Conservation (phyloP, 148 eudicot species). For the Chenopodium formosanum region DNA sequence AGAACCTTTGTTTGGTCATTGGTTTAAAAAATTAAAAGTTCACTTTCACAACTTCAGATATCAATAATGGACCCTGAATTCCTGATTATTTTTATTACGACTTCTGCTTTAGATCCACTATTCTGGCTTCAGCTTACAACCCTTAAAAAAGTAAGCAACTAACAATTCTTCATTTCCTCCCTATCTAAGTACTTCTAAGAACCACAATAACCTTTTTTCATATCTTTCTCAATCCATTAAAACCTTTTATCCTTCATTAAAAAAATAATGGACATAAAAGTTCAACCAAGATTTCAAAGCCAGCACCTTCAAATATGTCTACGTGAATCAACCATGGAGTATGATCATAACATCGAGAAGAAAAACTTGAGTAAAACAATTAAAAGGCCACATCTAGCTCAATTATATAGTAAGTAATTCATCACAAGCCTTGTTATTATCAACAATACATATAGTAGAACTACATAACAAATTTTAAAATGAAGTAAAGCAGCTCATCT, state of each 20-base stretch:
- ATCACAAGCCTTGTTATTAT: neutral
- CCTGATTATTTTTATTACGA: neutral
- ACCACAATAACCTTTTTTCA: neutral
- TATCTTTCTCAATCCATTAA: neutral
- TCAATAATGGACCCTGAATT: neutral
- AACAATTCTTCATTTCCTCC: neutral
- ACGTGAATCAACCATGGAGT: neutral
- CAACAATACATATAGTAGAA: neutral
- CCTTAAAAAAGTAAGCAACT: neutral
- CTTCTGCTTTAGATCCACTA: neutral
- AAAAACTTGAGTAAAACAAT: neutral
- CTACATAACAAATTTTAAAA: neutral
- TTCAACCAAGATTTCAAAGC: neutral
- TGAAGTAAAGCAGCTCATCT: constrained; percentile 1
- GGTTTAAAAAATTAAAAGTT: neutral
- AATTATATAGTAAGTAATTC: neutral
- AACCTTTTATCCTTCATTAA: neutral
- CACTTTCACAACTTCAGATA: neutral
- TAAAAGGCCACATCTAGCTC: neutral
- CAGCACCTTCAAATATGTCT: neutral
- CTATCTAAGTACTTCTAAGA: neutral
- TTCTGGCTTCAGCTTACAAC: neutral
- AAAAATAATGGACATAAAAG: neutral
- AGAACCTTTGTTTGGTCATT: neutral
- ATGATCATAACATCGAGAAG: neutral